Conservation (phyloP, 139 green algal species). For the Chlorella sp. region DNA sequence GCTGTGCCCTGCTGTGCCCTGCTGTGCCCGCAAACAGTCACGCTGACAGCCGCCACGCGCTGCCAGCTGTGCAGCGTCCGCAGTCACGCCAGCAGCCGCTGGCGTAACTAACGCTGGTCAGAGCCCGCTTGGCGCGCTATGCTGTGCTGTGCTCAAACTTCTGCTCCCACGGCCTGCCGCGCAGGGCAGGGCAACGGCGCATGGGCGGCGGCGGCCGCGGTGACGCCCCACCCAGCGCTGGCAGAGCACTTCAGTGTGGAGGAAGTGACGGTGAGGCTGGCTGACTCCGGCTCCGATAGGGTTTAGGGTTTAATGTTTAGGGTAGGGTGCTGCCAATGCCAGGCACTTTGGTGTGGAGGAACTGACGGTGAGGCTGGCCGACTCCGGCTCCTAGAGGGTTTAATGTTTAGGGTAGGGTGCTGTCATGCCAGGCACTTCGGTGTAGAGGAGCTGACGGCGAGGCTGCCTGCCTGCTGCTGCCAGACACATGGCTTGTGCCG, state of each 20-base stretch:
- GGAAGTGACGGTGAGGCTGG: conserved; percentile 24
- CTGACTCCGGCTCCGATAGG: not conserved
- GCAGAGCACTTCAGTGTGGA: not conserved
- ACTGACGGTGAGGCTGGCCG: conserved; percentile 17
- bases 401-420: too few species aligned
- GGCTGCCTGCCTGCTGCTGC: not conserved
- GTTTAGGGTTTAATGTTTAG: too few species aligned
- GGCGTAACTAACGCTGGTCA: too few species aligned
- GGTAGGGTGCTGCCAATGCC: too few species aligned
- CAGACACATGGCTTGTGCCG: too few species aligned
- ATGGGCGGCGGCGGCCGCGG: not conserved
- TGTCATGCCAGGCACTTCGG: too few species aligned
- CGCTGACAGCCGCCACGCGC: too few species aligned
- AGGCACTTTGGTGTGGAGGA: not conserved
- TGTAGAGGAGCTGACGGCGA: conserved; percentile 29
- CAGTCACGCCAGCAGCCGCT: not conserved
- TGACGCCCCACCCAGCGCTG: conserved; percentile 1
- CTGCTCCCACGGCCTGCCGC: not conserved
- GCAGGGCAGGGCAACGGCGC: not conserved
- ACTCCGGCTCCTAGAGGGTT: too few species aligned
- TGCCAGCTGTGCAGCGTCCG: too few species aligned
- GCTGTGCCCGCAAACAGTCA: too few species aligned
- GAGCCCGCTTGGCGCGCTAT: not conserved
- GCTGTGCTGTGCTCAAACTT: not conserved
- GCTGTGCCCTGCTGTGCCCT: too few species aligned